Evolutionary conservation across 1,284 basidiomycete genomes (phyloP).

Genomic region (Prillingera fragicola): DNA sequence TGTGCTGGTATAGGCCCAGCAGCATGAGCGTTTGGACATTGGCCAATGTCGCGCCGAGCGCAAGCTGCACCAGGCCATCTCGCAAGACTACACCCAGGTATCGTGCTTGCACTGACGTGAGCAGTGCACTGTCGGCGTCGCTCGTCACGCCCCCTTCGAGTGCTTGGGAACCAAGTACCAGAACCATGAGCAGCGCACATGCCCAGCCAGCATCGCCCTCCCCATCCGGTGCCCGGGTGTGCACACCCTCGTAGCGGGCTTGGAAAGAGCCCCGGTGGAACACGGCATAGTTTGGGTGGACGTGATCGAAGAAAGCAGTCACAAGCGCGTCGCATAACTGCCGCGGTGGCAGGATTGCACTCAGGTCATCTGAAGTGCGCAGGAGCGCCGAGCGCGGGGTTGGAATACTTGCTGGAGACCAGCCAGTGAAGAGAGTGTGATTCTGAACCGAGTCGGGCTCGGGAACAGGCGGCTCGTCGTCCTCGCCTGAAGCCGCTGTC

Average conservation of each 20-base stretch:
- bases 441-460: not conserved
- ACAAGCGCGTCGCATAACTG: constrained; percentile 4
- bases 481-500: constrained; percentile 10
- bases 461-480: not conserved
- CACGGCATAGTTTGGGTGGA: constrained; percentile 19
- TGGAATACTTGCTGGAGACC: not conserved
- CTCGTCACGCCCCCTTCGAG: constrained; percentile 13
- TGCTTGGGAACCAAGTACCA: constrained; percentile 16
- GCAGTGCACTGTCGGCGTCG: too few relatives aligned
- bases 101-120: constrained; percentile 5
- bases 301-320: constrained; percentile 15
- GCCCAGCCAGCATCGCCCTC: constrained; percentile 9
- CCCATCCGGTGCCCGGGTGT: not conserved
- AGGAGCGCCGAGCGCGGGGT: not conserved
- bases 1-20: constrained; percentile 22
- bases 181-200: constrained; percentile 15
- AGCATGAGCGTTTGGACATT: constrained; percentile 22
- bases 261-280: constrained; percentile 17
- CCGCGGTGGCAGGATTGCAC: constrained; percentile 5
- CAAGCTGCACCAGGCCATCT: constrained; percentile 13
- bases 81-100: constrained; percentile 14
- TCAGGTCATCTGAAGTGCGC: not conserved
- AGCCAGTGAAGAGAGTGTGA: not conserved
- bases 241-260: constrained; percentile 10
- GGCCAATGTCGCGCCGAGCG: constrained; percentile 12